Percentiles rank a stretch among this genome's conserved stretches.
phyloP scores from a whole-genome alignment of 2,329 filamentous ascomycete genomes.

The Hypoxylon sp. region DNA sequence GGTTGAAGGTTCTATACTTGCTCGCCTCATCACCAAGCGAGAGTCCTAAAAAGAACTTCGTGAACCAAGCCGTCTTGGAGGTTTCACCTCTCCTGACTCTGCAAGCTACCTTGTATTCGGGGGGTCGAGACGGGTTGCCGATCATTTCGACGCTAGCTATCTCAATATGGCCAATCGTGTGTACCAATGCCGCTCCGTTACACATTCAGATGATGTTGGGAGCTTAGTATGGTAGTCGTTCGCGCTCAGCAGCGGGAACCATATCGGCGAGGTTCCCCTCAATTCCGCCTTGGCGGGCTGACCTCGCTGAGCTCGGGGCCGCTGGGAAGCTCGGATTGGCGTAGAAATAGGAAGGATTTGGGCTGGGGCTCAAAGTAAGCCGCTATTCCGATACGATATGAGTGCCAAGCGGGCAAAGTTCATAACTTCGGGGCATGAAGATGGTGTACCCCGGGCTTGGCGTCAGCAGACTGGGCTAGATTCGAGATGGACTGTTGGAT shows the following conservation, averaged over 20 bases:
- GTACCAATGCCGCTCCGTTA: background rate
- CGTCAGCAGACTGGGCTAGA: conserved; percentile 31
- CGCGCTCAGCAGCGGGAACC: conserved; percentile 26
- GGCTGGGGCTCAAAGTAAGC: conserved; percentile 19
- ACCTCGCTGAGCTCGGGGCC: conserved; percentile 14
- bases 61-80: background rate
- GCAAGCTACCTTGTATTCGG: background rate
- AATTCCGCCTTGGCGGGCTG: conserved; percentile 48
- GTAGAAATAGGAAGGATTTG: conserved; percentile 13
- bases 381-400: conserved; percentile 28
- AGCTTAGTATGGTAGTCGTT: conserved; percentile 1
- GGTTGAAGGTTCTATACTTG: background rate
- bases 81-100: background rate
- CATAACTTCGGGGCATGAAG: conserved; percentile 7
- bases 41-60: background rate
- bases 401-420: conserved; percentile 6
- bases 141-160: conserved; percentile 1
- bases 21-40: background rate
- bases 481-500: conserved; percentile 5
- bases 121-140: background rate
- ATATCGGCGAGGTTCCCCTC: conserved; percentile 42
- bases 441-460: conserved; percentile 22
- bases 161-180: background rate
- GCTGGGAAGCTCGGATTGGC: conserved; percentile 25
- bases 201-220: background rate